A percentile compares a stretch with the other conserved stretches of the same genome.
These are phyloP conservation scores for Theileria equi DNA, from an alignment of 169 alveolate species.

Conservation along the genomic window DNA sequence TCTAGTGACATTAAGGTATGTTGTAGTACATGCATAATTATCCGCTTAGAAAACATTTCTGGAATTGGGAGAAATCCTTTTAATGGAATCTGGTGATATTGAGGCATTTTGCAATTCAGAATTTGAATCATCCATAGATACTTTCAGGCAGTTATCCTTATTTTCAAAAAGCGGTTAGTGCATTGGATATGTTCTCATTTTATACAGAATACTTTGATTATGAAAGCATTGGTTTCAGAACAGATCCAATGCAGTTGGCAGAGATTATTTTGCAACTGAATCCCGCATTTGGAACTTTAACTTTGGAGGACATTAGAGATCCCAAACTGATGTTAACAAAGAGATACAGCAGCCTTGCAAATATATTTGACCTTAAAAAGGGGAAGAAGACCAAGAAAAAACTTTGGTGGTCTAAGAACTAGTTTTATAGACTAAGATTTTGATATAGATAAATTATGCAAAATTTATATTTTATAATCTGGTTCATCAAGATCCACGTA, in stretches of 20 bases:
- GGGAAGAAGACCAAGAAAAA: conserved; percentile 18
- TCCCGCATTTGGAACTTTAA: conserved; percentile 45
- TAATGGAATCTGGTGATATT: conserved; percentile 28
- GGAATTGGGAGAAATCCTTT: conserved; percentile 41
- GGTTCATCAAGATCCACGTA: background rate
- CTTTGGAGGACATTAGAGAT: conserved; percentile 38
- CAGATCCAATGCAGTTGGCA: conserved; percentile 25
- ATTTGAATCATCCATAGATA: conserved; percentile 39
- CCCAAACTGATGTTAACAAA: conserved; percentile 18
- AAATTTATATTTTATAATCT: no score
- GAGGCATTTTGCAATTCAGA: conserved; percentile 53
- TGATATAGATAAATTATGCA: no score
- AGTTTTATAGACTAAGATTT: no score
- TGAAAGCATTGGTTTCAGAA: conserved; percentile 12
- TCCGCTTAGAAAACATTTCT: conserved; percentile 25
- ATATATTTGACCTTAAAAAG: conserved; percentile 9
- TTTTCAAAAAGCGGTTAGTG: conserved; percentile 9
- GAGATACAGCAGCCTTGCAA: conserved; percentile 38
- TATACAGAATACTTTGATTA: background rate
- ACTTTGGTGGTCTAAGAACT: conserved; percentile 6
- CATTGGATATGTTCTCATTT: background rate
- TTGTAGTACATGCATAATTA: background rate
- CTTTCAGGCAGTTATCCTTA: conserved; percentile 31
- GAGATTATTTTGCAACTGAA: conserved; percentile 30
- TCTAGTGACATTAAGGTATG: conserved; percentile 21